Base-by-base conservation (phyloP, 163 green algal genomes). In the Scenedesmus sp. region DNA sequence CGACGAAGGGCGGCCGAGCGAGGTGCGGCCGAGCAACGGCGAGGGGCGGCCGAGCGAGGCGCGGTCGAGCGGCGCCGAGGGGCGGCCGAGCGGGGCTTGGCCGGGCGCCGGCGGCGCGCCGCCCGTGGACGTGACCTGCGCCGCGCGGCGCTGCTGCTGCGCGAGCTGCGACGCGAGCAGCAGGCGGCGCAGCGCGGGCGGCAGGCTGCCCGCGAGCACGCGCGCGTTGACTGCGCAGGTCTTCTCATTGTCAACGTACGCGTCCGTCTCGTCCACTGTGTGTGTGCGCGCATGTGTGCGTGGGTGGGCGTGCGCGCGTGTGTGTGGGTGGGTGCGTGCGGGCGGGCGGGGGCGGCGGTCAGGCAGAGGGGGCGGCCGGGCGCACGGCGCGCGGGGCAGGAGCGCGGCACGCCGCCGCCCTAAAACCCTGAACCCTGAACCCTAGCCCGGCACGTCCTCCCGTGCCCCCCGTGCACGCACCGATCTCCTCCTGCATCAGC, bases 401-500 rank as follows among this genome's bases (percentile, higher is more conserved):
- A 67, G 31, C 60, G n/a, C 31, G 33, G 14, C 3, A 24, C 29
- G 33, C 5, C 63, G 31, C 36, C 36, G 7, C 33, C 10, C 20
- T 17, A 15, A 71, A 34, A 18, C 5, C 3, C 62, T 28, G 34
- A 70, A 34, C 34, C 29, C 22, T n/a, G n/a, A n/a, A n/a, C n/a
- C 14, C 45, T 22, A 11, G 45, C 13, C 45, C 14, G 13, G 45
- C 13, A 11, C 45, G 13, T 22, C 14, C 45, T 11, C 45, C 45
- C 45, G 13, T 14, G 11, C 45, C 11, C 45, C 53, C 26, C 53
- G 53, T 63, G 15, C 44, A 84, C 50, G 67, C 80, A 81, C 56
- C 80, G 70, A 4, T 57, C 70, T 20, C 70, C 33, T n/a, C n/a
- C n/a, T n/a, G n/a, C 64, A 86, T 75, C 44, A 86, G 44, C 63